A percentile compares a stretch with the other conserved stretches of the same genome.
phyloP scores from a whole-genome alignment of 2,329 filamentous ascomycete species.

The Cordyceps cicadae region DNA sequence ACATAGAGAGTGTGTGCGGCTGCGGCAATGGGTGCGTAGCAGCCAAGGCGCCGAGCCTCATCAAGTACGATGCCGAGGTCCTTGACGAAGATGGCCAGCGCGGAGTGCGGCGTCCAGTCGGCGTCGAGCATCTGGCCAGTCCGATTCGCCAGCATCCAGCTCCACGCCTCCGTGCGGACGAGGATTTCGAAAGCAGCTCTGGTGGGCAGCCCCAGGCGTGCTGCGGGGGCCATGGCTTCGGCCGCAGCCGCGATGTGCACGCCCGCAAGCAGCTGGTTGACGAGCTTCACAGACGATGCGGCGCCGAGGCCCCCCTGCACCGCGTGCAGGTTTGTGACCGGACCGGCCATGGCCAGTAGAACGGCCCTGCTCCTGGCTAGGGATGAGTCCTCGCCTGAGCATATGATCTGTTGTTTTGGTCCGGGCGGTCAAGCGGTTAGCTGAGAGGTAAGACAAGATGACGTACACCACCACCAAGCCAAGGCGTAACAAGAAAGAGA shows the following conservation, averaged over 20 bases:
- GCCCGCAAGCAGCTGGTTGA: conserved; percentile 50
- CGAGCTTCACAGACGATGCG: conserved; percentile 49
- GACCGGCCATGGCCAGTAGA: conserved; percentile 25
- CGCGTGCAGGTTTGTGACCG: conserved; percentile 30
- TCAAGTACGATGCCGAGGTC: conserved; percentile 26
- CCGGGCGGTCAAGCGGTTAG: not conserved
- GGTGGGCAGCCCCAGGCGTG: conserved; percentile 43
- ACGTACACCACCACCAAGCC: not conserved
- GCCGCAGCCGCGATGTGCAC: conserved; percentile 48
- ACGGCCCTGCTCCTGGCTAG: conserved; percentile 19
- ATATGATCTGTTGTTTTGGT: conserved; percentile 21
- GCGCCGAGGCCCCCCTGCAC: conserved; percentile 43
- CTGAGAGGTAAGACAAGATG: not conserved
- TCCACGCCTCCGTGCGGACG: conserved; percentile 27
- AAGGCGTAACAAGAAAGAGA: too few species aligned
- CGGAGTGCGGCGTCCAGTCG: conserved; percentile 27
- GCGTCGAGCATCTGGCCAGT: conserved; percentile 27
- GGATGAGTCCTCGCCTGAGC: conserved; percentile 20
- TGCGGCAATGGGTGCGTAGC: conserved; percentile 22
- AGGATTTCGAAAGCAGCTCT: conserved; percentile 40
- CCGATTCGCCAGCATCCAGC: conserved; percentile 30
- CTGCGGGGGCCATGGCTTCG: conserved; percentile 49
- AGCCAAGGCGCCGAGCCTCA: conserved; percentile 23
- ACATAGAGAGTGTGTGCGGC: conserved; percentile 26
- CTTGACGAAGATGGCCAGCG: conserved; percentile 28